Percentiles rank a stretch among this genome's conserved stretches.
Conservation (phyloP, 2,329 filamentous ascomycete genomes). For the Aspergillus hortae region DNA sequence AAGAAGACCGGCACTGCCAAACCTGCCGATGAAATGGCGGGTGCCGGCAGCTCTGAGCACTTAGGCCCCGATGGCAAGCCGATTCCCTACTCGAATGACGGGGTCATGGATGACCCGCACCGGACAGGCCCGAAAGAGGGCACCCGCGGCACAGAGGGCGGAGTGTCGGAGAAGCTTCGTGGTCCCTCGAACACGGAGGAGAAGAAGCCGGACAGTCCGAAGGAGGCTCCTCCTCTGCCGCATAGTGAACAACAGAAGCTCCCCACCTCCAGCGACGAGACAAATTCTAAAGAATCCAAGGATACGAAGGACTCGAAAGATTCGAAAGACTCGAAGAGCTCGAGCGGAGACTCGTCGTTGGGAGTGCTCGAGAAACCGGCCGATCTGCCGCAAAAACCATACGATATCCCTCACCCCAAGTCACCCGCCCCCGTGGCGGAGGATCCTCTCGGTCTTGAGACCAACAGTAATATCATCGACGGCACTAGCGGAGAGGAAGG, state of each 20-base stretch:
- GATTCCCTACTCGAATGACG: slow-evolving; percentile 60
- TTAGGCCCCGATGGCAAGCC: slow-evolving; percentile 39
- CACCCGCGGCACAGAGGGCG: slow-evolving; percentile 82
- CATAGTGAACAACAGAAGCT: slow-evolving; percentile 75
- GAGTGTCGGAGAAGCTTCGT: slow-evolving; percentile 83
- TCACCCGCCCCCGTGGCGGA: slow-evolving; percentile 45
- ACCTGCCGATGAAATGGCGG: slow-evolving; percentile 29
- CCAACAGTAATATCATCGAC: slow-evolving; percentile 10
- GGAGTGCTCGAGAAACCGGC: slow-evolving; percentile 66
- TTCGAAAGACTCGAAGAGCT: slow-evolving; percentile 33
- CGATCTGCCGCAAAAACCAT: slow-evolving; percentile 73
- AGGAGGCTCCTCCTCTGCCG: slow-evolving; percentile 77
- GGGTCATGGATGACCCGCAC: slow-evolving; percentile 89
- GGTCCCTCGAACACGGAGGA: slow-evolving; percentile 65
- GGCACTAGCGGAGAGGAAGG: slow-evolving; percentile 56
- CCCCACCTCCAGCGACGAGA: slow-evolving; percentile 30
- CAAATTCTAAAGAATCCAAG: slow-evolving; percentile 35
- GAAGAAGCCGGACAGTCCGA: slow-evolving; percentile 78
- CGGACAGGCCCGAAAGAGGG: slow-evolving; percentile 74
- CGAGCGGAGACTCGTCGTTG: slow-evolving; percentile 41
- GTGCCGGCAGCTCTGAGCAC: slow-evolving; percentile 28
- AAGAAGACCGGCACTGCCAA: slow-evolving; percentile 36
- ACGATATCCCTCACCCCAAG: slow-evolving; percentile 69
- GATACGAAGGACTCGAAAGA: slow-evolving; percentile 19
- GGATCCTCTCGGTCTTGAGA: slow-evolving; percentile 28